Evolutionary conservation across 1,284 basidiomycete species (phyloP).

Genomic region (Moesziomyces sp.): DNA sequence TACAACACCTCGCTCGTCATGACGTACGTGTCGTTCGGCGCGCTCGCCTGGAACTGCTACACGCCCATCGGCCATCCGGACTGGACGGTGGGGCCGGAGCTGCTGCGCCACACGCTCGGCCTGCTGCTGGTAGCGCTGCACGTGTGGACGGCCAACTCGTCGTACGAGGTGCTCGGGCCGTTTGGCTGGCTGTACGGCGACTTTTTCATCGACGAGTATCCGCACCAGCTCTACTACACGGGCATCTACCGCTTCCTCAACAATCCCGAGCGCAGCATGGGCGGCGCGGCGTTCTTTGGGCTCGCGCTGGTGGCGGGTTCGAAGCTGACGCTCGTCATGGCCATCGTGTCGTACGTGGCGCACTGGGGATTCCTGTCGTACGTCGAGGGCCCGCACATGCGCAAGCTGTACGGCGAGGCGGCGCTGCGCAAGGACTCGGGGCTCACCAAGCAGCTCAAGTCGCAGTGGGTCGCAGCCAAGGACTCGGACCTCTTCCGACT

Average conservation of each 20-base stretch:
- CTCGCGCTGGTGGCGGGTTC: conserved; percentile 88
- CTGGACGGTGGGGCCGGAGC: conserved; percentile 89
- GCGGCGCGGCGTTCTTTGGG: conserved; percentile 93
- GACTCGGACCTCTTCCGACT: conserved; percentile 71
- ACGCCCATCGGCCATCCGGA: conserved; percentile 67
- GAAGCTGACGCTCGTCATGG: conserved; percentile 84
- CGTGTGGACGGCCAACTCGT: conserved; percentile 88
- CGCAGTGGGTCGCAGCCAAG: conserved; percentile 77
- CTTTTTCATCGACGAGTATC: conserved; percentile 93
- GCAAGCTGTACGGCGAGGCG: conserved; percentile 86
- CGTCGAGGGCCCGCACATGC: conserved; percentile 86
- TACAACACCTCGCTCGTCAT: conserved; percentile 94
- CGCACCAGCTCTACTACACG: conserved; percentile 89
- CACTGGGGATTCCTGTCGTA: conserved; percentile 69
- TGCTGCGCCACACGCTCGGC: conserved; percentile 77
- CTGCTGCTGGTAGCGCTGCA: conserved; percentile 83
- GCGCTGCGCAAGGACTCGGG: conserved; percentile 92
- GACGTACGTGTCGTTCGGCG: conserved; percentile 75
- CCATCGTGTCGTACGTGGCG: conserved; percentile 80
- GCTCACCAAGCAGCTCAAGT: conserved; percentile 94
- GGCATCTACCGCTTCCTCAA: conserved; percentile 94
- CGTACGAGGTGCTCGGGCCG: conserved; percentile 87
- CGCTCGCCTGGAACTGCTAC: conserved; percentile 60
- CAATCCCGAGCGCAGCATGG: conserved; percentile 89
- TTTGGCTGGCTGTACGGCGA: conserved; percentile 71